phyloP scores from a whole-genome alignment of 2,329 filamentous ascomycete genomes.

The Fusarium falciforme region DNA sequence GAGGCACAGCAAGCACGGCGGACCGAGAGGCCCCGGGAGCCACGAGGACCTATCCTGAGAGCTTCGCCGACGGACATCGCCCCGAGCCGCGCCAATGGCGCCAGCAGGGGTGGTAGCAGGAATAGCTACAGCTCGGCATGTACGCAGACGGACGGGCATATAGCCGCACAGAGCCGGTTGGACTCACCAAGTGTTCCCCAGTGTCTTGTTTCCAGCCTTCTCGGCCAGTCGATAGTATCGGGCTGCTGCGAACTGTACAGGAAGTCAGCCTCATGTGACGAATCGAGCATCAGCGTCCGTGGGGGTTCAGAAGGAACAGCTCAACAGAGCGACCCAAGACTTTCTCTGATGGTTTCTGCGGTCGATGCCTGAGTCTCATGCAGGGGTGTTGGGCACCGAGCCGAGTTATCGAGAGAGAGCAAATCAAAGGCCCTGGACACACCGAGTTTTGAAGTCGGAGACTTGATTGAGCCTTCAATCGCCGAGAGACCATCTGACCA shows the following conservation, averaged over 20 bases:
- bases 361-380: slow-evolving; percentile 23
- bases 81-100: slow-evolving; percentile 19
- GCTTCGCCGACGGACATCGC: not conserved
- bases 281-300: slow-evolving; percentile 15
- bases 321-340: not conserved
- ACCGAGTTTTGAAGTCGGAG: slow-evolving; percentile 16
- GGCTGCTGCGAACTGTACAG: slow-evolving; percentile 77
- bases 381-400: slow-evolving; percentile 25
- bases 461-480: not conserved
- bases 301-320: slow-evolving; percentile 27
- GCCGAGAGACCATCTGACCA: not conserved
- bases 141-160: slow-evolving; percentile 16
- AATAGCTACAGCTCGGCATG: not conserved
- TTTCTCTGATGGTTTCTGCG: not conserved
- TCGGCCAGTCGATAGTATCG: slow-evolving; percentile 94
- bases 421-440: slow-evolving; percentile 28
- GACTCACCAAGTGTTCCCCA: slow-evolving; percentile 95
- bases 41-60: slow-evolving; percentile 31
- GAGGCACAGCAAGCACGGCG: not conserved
- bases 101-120: slow-evolving; percentile 18
- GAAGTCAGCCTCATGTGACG: slow-evolving; percentile 63
- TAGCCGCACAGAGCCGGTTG: slow-evolving; percentile 34
- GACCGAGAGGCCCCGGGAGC: slow-evolving; percentile 4
- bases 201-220: slow-evolving; percentile 85
- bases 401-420: slow-evolving; percentile 5